phyloP scores from a whole-genome alignment of 116 monocot species.

The Cymodocea nodosa region DNA sequence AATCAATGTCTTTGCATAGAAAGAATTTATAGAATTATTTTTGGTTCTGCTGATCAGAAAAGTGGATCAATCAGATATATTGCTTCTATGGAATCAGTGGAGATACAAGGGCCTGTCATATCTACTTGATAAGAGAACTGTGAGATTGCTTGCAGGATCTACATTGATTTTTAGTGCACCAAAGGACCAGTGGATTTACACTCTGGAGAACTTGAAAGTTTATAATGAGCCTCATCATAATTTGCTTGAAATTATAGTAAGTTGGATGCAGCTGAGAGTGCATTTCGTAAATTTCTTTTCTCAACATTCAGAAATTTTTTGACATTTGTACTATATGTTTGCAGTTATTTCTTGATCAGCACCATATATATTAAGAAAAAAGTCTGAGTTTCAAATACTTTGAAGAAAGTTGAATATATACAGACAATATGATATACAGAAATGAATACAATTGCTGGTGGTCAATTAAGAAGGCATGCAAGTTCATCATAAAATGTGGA shows the following conservation, averaged over 20 bases:
- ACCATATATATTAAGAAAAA: no score
- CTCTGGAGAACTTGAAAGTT: slow-evolving; percentile 43
- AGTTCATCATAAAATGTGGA: no score
- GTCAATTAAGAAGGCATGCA: no score
- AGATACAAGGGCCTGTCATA: slow-evolving; percentile 51
- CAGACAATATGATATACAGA: no score
- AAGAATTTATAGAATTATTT: slow-evolving; percentile 1
- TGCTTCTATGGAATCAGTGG: slow-evolving; percentile 41
- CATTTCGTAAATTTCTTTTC: not conserved
- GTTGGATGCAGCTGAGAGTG: not conserved
- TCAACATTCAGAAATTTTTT: no score
- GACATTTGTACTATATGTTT: no score
- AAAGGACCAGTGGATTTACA: slow-evolving; percentile 53
- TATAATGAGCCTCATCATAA: slow-evolving; percentile 17
- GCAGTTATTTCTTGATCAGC: no score
- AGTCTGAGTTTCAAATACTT: no score
- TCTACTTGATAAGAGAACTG: slow-evolving; percentile 59
- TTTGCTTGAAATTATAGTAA: slow-evolving; percentile 58
- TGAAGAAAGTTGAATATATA: no score
- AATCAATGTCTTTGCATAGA: no score
- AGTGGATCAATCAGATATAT: slow-evolving; percentile 16
- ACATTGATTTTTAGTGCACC: slow-evolving; percentile 60
- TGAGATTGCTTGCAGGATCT: slow-evolving; percentile 54
- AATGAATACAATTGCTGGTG: no score
- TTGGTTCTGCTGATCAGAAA: slow-evolving; percentile 15